Percentiles rank a stretch among this genome's conserved stretches.
These are phyloP conservation scores for Tetrapisispora fleetii DNA, from an alignment of 805 yeast genomes.

Conservation along the genomic window DNA sequence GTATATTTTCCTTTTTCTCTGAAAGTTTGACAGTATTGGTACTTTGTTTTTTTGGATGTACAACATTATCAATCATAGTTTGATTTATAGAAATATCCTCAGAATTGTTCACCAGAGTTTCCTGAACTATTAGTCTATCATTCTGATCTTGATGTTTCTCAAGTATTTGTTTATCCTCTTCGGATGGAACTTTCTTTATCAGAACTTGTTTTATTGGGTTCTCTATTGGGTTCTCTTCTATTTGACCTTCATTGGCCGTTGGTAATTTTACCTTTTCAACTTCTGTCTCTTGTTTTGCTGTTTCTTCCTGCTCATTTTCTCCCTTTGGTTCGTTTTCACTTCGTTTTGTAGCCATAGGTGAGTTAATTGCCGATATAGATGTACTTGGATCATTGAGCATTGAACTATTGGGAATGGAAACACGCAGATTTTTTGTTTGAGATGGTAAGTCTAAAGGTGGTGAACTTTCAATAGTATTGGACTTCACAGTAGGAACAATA, in stretches of 20 bases:
- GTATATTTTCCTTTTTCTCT: not conserved
- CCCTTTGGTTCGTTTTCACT: not conserved
- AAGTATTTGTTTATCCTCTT: no score
- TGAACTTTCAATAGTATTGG: not conserved
- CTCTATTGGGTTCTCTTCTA: no score
- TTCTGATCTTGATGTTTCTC: no score
- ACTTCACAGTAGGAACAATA: not conserved
- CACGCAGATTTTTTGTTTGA: no score
- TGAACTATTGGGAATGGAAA: not conserved
- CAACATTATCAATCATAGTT: not conserved
- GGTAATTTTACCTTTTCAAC: not conserved
- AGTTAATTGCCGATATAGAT: not conserved
- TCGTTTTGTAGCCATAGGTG: not conserved
- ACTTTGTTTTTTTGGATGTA: no score
- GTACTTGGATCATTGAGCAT: not conserved
- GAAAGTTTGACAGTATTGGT: not conserved
- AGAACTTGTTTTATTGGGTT: no score
- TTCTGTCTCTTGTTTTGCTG: not conserved
- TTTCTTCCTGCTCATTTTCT: not conserved
- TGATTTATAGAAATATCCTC: no score
- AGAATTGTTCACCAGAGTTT: no score
- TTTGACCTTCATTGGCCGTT: no score
- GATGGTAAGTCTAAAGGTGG: not conserved
- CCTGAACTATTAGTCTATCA: no score
- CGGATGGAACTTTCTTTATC: no score